Evolutionary conservation across 345 rosid genomes (phyloP).

Genomic region (Reutealis trisperma): DNA sequence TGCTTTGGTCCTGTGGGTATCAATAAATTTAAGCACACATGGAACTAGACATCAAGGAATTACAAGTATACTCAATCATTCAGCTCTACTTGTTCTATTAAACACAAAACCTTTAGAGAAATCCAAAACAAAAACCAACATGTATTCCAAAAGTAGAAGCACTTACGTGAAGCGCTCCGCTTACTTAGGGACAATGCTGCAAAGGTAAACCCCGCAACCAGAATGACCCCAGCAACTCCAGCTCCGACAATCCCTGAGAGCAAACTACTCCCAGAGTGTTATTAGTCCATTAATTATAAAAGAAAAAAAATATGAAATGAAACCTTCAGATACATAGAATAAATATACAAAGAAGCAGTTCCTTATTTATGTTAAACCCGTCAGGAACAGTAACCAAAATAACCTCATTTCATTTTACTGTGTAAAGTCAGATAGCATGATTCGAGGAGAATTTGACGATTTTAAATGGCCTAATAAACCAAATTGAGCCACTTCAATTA

Average conservation of each 20-base stretch:
- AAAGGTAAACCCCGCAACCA: slow-evolving; percentile 57
- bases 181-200: slow-evolving; percentile 64
- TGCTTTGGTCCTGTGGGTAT: slow-evolving; percentile 52
- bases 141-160: background rate
- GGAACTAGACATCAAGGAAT: background rate
- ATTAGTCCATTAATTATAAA: slow-evolving; percentile 45
- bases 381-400: background rate
- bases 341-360: background rate
- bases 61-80: background rate
- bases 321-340: slow-evolving; percentile 8
- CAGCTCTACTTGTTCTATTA: background rate
- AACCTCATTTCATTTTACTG: background rate
- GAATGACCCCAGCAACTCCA: slow-evolving; percentile 66
- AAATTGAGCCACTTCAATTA: background rate
- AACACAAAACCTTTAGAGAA: background rate
- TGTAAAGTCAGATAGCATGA: background rate
- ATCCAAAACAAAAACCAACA: background rate
- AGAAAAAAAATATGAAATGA: slow-evolving; percentile 15
- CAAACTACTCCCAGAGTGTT: slow-evolving; percentile 67
- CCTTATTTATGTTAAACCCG: background rate
- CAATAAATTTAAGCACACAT: slow-evolving; percentile 9
- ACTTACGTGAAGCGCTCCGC: slow-evolving; percentile 61
- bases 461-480: background rate
- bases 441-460: background rate
- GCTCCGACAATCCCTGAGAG: slow-evolving; percentile 83